phyloP scores from a whole-genome alignment of 306 rosid species.

The Psophocarpus tetragonolobus region DNA sequence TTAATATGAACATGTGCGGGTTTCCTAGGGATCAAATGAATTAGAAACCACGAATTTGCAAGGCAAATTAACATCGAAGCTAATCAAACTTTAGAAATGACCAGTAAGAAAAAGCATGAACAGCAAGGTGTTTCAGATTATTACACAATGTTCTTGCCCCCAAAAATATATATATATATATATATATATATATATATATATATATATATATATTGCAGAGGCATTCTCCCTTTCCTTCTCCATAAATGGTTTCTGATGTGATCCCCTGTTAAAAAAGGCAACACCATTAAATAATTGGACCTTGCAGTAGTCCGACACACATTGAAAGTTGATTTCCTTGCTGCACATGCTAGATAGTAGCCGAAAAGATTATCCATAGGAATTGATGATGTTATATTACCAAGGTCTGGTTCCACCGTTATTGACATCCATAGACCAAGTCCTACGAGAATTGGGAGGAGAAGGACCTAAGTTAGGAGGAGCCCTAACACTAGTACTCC shows the following conservation, averaged over 20 bases:
- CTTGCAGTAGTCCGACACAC: background rate
- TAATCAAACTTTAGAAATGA: conserved; percentile 28
- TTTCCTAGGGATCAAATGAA: too few species aligned
- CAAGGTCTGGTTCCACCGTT: conserved; percentile 54
- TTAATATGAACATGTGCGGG: background rate
- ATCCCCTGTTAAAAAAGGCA: background rate
- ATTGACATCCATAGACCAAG: conserved; percentile 82
- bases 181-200: background rate
- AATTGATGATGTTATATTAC: conserved; percentile 30
- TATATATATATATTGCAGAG: background rate
- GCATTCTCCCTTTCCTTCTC: background rate
- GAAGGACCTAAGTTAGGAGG: conserved; percentile 20
- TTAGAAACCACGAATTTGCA: background rate
- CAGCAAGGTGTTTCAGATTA: conserved; percentile 20
- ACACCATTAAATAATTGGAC: background rate
- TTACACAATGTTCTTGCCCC: background rate
- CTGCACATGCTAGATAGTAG: background rate
- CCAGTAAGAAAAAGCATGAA: background rate
- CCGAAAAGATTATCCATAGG: background rate
- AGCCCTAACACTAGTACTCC: conserved; percentile 5
- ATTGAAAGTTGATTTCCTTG: background rate
- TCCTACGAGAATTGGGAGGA: conserved; percentile 51
- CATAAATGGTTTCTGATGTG: background rate
- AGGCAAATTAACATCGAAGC: conserved; percentile 16
- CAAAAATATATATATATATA: background rate